Conservation (phyloP, 805 yeast genomes). For the Metschnikowia orientalis region DNA sequence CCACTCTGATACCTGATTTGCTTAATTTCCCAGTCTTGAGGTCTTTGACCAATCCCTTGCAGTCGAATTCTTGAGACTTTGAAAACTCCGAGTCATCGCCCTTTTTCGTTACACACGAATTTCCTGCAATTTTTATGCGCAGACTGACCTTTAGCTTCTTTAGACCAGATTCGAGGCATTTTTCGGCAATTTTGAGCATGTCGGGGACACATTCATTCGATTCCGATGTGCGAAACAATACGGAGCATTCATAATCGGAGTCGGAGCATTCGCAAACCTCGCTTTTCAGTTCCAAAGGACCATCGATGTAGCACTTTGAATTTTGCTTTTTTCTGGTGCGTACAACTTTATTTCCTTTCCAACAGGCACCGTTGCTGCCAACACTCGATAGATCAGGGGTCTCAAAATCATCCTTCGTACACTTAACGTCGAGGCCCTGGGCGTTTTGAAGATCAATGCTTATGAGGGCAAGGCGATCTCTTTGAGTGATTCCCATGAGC, state of each 20-base stretch:
- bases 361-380: no score
- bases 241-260: conserved; percentile 68
- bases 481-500: no score
- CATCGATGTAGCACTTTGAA: conserved; percentile 58
- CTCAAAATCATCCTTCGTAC: conserved; percentile 57
- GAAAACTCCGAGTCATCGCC: conserved; percentile 16
- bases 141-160: conserved; percentile 31
- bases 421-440: no score
- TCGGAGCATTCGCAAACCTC: conserved; percentile 61
- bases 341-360: conserved; percentile 64
- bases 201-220: conserved; percentile 47
- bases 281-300: conserved; percentile 44
- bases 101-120: conserved; percentile 36
- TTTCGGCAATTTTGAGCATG: conserved; percentile 19
- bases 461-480: no score
- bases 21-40: conserved; percentile 4
- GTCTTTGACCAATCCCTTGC: conserved; percentile 12
- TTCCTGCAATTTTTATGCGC: conserved; percentile 41
- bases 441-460: no score
- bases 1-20: conserved; percentile 29
- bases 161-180: conserved; percentile 22
- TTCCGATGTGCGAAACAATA: conserved; percentile 35
- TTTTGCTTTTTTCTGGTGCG: conserved; percentile 60
- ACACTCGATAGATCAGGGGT: no score
- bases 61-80: conserved; percentile 14